Evolutionary conservation across 768 basidiomycete genomes (phyloP).

Genomic region (Mycena olivaceomarginata): DNA sequence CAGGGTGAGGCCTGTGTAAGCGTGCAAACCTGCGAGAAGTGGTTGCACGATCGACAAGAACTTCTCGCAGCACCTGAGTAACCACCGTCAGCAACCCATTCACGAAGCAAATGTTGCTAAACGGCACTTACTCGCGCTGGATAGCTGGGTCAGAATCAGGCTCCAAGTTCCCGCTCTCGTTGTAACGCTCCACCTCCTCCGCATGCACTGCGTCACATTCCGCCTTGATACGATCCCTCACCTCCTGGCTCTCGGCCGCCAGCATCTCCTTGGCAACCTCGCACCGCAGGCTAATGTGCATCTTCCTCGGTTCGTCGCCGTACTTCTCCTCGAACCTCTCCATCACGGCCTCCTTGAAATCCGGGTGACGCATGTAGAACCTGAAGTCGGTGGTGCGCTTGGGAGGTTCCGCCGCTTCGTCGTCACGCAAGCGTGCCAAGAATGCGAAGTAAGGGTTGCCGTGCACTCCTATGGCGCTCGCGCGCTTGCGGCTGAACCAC

Average conservation of each 20-base stretch:
- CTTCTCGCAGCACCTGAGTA: background rate
- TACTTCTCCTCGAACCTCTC: no score
- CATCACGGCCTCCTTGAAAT: no score
- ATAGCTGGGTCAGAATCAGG: background rate
- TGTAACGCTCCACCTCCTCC: background rate
- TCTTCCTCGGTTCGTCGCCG: no score
- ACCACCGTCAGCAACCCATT: no score
- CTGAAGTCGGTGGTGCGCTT: background rate
- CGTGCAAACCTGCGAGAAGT: background rate
- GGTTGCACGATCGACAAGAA: background rate
- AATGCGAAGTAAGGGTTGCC: slow-evolving; percentile 8
- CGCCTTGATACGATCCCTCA: background rate
- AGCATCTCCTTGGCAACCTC: no score
- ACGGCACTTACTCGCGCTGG: background rate
- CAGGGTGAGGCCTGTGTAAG: slow-evolving; percentile 6
- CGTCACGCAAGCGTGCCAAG: background rate
- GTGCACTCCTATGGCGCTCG: background rate
- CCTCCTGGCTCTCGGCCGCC: background rate
- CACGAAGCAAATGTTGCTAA: fast-evolving
- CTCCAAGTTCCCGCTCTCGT: background rate
- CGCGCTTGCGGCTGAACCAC: slow-evolving; percentile 16
- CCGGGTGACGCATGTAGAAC: background rate
- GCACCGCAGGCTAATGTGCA: no score
- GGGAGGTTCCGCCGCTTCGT: background rate
- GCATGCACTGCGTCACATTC: background rate